Evolutionary conservation across 805 yeast species (phyloP), one percentile per base, ranked within the genome.

Genomic region (Candida stauntonica): DNA sequence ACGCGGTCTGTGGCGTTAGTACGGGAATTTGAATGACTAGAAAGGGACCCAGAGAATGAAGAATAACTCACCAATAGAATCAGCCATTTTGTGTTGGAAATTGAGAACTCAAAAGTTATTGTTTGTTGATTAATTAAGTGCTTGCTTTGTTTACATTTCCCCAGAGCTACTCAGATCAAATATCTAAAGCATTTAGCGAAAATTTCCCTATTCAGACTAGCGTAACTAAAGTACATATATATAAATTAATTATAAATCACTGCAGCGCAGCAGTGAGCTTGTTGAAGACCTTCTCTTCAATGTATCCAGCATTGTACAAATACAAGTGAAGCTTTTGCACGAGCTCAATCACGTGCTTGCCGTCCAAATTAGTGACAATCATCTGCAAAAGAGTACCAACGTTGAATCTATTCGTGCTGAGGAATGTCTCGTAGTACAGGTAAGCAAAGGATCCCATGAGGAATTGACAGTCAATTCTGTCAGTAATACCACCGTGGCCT

Each of bases 401-500:
- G 38, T 81, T 81, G 46, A 81, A 66, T 60, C 81, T 79, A 47
- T 77, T 76, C 30, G 77, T 75, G 26, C 91, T 79, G 49, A 93
- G 75, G 60, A 93, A 93, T 3, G 96, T 86, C 62, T 91, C 96
- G 63, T 81, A 89, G 66, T 93, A 93, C 49, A 93, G 70, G 58
- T 88, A 89, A 24, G 93, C 75, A 59, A 93, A 93, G 28, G 95
- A 86, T 11, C 99, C 99, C 98, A 93, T 93, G 52, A 93, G 69
- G 59, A 91, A 93, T 66, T 93, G 98, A 65, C 99, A 93, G 65
- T 93, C 99, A 69, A 93, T 81, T 66, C 99, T 77, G 61, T 93
- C 99, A 18, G 97, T 89, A 50, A 93, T 81, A 51, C 99, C 99
- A 47, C 99, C 99, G 59, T 93, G 99, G 23, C 99, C 99, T 13